Base-by-base conservation (phyloP, 305 asterid genomes). In the Rubia peregrina region DNA sequence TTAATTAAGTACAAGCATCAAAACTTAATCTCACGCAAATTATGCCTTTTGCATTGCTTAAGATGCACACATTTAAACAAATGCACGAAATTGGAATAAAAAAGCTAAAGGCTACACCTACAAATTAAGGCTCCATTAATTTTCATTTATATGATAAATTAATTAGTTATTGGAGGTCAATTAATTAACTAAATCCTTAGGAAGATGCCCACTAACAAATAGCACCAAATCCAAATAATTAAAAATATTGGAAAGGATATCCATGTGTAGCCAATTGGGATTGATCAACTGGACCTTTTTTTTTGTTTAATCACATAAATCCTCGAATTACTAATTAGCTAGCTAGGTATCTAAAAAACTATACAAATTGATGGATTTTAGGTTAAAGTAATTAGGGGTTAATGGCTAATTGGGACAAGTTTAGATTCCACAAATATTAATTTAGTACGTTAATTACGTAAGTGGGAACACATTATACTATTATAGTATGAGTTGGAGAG, bases 181-280 rank as follows among this genome's bases (percentile, higher is more conserved):
- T 51, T 17, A 17, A 17, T 17, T 51, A 51, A 1, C 0, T 17
- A 7, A 9, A 3, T 24, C 51, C 70, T 73, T 69, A 77, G 72
- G 55, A 67, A 83, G 90, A 85, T 87, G 80, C 88, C 88, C 86
- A 78, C 79, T 76, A 53, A 67, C 43, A 51, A 62, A 61, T 76
- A 55, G 74, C 73, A 61, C 10, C 74, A 74, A 68, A 56, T 69
- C 69, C 44, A 68, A 41, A 14, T 22, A 63, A 62, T 33, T 33
- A 61, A 30, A 61, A 61, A 62, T 62, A 33, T 33, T 66, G 65
- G 30, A 68, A 13, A 65, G 80, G 74, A 80, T 83, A 81, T 81
- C 82, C 83, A 72, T 63, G 77, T 78, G 78, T 66, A 41, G 63
- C 84, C 84, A 80, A 83, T 76, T 73, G 71, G 65, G 67, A 65